Conservation (phyloP, 768 basidiomycete species). For the Pleurotus giganteus region DNA sequence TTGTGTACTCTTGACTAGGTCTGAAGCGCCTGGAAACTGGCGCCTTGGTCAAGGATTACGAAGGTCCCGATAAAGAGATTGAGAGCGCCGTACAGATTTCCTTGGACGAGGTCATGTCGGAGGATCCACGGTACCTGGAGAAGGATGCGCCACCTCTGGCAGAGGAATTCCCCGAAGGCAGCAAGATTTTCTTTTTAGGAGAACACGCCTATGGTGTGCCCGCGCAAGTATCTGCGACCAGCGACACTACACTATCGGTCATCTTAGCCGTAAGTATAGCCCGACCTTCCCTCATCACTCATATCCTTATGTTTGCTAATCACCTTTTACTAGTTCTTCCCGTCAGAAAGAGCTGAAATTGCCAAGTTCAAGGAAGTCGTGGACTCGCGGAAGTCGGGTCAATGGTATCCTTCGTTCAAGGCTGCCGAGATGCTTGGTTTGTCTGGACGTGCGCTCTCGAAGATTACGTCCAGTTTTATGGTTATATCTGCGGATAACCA, state of each 20-base stretch:
- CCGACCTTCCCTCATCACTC: neutral
- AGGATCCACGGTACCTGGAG: conserved; percentile 88
- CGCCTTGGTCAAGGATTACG: conserved; percentile 94
- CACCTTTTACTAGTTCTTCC: conserved; percentile 66
- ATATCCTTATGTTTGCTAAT: neutral
- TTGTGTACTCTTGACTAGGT: conserved; percentile 35
- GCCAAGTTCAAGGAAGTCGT: conserved; percentile 75
- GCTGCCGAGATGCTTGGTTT: conserved; percentile 74
- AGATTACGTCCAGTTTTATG: conserved; percentile 93
- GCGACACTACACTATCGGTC: conserved; percentile 70
- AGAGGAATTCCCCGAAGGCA: conserved; percentile 88
- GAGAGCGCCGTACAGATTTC: conserved; percentile 89
- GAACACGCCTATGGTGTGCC: conserved; percentile 95
- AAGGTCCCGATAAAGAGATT: conserved; percentile 73
- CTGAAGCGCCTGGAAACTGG: conserved; percentile 86
- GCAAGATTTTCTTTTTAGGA: conserved; percentile 94
- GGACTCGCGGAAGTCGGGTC: conserved; percentile 41
- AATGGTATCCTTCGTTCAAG: conserved; percentile 79
- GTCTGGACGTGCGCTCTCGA: conserved; percentile 77
- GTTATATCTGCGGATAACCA: conserved; percentile 71
- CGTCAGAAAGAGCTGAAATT: conserved; percentile 77
- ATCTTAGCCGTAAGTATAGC: conserved; percentile 69
- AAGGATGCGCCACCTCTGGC: conserved; percentile 76
- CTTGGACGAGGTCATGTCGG: conserved; percentile 74
- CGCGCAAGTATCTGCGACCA: conserved; percentile 79